These are phyloP conservation scores for Passalora sequoiae DNA, from an alignment of 2,329 filamentous ascomycete species.

Conservation along the genomic window DNA sequence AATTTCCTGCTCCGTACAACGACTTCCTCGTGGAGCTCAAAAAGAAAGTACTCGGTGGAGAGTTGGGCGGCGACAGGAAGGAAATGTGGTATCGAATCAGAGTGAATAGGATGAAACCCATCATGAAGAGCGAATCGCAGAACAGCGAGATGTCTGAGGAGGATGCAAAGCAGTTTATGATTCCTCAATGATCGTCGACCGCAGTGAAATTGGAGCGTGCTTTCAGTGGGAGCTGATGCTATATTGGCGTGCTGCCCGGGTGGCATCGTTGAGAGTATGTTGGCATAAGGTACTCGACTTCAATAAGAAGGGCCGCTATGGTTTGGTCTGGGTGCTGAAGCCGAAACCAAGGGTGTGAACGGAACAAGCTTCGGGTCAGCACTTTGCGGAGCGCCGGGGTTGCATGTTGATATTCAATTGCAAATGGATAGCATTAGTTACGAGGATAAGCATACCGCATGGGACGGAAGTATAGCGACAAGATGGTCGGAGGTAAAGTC, in stretches of 20 bases:
- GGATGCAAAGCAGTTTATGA: constrained; percentile 53
- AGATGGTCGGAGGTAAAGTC: no score
- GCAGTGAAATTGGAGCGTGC: not conserved
- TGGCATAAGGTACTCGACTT: not conserved
- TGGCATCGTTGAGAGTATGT: no score
- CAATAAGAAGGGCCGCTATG: no score
- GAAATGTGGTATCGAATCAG: constrained; percentile 79
- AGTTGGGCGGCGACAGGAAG: constrained; percentile 68
- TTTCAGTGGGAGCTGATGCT: not conserved
- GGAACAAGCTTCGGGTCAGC: no score
- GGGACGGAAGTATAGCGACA: no score
- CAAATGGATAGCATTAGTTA: no score
- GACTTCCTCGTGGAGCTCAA: constrained; percentile 67
- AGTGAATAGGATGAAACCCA: constrained; percentile 63
- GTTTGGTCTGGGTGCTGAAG: no score
- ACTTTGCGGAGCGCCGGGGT: no score
- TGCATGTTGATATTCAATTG: no score
- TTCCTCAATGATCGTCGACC: constrained; percentile 4
- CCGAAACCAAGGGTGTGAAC: no score
- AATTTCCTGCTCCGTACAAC: constrained; percentile 74
- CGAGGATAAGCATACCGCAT: no score
- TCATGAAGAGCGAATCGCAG: constrained; percentile 60
- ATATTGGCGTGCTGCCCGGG: no score
- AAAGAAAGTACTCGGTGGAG: constrained; percentile 60
- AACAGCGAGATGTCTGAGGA: constrained; percentile 62